Evolutionary conservation across 2,329 filamentous ascomycete genomes (phyloP).

Genomic region (Amauroascus verrucosus): DNA sequence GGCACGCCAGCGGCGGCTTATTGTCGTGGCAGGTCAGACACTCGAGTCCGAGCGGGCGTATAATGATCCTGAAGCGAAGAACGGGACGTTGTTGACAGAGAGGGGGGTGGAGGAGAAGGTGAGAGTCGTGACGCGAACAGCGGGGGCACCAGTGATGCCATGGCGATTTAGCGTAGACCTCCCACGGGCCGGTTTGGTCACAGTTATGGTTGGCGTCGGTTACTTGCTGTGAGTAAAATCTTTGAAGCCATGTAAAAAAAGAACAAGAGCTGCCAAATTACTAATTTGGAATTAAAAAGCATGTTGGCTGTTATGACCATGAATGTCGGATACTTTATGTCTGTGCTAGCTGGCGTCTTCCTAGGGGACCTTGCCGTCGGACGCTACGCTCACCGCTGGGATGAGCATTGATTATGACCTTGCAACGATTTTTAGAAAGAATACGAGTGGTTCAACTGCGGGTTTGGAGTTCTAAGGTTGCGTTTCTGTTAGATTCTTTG

Average conservation of each 20-base stretch:
- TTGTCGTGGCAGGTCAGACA: conserved; percentile 58
- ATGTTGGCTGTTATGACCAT: conserved; percentile 90
- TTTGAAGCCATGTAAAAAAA: background rate
- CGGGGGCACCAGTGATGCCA: conserved; percentile 45
- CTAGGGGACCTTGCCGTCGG: conserved; percentile 75
- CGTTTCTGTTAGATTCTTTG: background rate
- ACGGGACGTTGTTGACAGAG: conserved; percentile 55
- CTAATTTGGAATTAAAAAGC: conserved; percentile 36
- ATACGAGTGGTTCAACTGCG: background rate
- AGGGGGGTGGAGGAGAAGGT: conserved; percentile 76
- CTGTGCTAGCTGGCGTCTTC: conserved; percentile 68
- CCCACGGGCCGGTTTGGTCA: conserved; percentile 59
- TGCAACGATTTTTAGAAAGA: background rate
- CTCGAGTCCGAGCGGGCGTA: conserved; percentile 48
- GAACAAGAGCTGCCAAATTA: conserved; percentile 12
- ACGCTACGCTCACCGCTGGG: conserved; percentile 46
- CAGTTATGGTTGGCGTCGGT: conserved; percentile 62
- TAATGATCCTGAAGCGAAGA: conserved; percentile 51
- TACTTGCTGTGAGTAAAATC: conserved; percentile 66
- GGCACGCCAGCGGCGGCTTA: conserved; percentile 65
- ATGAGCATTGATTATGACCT: conserved; percentile 38
- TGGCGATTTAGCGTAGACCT: conserved; percentile 77
- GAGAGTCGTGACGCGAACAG: conserved; percentile 55
- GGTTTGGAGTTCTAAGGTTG: background rate
- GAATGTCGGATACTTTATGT: conserved; percentile 76